Evolutionary conservation across 2,329 filamentous ascomycete species (phyloP).

Genomic region (Kalmusia sp.): DNA sequence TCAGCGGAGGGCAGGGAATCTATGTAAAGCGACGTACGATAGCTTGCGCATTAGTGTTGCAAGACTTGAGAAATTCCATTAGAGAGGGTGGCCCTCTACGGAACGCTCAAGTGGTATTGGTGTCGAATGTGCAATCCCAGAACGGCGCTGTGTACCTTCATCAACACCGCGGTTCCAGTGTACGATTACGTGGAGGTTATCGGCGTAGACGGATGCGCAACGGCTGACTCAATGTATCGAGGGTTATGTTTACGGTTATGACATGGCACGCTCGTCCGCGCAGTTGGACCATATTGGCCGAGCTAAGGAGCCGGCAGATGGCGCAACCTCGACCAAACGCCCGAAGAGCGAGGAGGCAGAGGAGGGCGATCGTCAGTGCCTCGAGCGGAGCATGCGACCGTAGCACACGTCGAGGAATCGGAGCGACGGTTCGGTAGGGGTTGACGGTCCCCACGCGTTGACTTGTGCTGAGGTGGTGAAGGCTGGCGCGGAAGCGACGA

Average conservation of each 20-base stretch:
- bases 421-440: neutral
- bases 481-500: neutral
- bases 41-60: slow-evolving; percentile 48
- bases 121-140: slow-evolving; percentile 43
- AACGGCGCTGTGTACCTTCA: slow-evolving; percentile 44
- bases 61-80: slow-evolving; percentile 49
- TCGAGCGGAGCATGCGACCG: neutral
- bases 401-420: neutral
- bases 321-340: neutral
- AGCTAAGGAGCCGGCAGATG: slow-evolving; percentile 27
- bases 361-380: neutral
- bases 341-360: slow-evolving; percentile 1
- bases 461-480: neutral
- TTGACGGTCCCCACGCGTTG: slow-evolving; percentile 10
- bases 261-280: slow-evolving; percentile 32
- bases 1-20: slow-evolving; percentile 19
- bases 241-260: slow-evolving; percentile 26
- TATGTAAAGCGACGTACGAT: slow-evolving; percentile 30
- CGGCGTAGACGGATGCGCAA: slow-evolving; percentile 4
- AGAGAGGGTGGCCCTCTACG: slow-evolving; percentile 43
- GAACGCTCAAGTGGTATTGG: slow-evolving; percentile 47
- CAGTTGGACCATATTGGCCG: slow-evolving; percentile 37
- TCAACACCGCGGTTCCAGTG: slow-evolving; percentile 39
- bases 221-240: slow-evolving; percentile 7
- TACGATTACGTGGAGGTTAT: slow-evolving; percentile 22